Percentiles rank a stretch among this genome's conserved stretches.
Conservation (phyloP, 2,329 filamentous ascomycete species). For the Sclerotinia glacialis region DNA sequence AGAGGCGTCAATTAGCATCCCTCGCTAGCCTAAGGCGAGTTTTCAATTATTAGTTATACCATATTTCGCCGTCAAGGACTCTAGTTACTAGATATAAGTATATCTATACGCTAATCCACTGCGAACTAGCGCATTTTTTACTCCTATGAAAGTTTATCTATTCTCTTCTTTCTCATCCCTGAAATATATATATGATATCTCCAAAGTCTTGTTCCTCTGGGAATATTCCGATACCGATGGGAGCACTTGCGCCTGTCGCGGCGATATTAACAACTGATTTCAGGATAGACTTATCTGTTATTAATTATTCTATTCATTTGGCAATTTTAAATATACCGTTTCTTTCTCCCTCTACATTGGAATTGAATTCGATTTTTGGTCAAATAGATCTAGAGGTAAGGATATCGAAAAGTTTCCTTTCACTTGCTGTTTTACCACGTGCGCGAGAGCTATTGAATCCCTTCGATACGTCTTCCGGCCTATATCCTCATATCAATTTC, state of each 20-base stretch:
- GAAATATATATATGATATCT: neutral
- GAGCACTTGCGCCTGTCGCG: neutral
- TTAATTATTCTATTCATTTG: slow-evolving; percentile 34
- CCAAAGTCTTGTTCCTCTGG: neutral
- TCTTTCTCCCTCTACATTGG: neutral
- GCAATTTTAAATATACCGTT: slow-evolving; percentile 33
- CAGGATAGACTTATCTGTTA: no score
- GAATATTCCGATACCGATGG: neutral
- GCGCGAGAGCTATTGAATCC: no score
- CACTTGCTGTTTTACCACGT: neutral
- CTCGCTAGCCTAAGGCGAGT: no score
- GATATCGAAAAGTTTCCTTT: neutral
- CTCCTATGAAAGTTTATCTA: neutral
- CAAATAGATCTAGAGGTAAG: no score
- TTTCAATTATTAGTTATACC: neutral
- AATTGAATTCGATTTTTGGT: neutral
- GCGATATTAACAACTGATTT: neutral
- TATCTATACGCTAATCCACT: neutral
- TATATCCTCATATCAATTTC: slow-evolving; percentile 40
- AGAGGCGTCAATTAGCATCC: no score
- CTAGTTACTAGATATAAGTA: neutral
- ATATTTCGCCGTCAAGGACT: no score
- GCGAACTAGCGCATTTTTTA: neutral
- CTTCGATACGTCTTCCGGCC: slow-evolving; percentile 31
- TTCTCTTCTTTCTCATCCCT: neutral